Percentiles rank a stretch among this genome's conserved stretches.
phyloP scores from a whole-genome alignment of 2,329 filamentous ascomycete genomes.

The Arthrobotrys entomopaga region DNA sequence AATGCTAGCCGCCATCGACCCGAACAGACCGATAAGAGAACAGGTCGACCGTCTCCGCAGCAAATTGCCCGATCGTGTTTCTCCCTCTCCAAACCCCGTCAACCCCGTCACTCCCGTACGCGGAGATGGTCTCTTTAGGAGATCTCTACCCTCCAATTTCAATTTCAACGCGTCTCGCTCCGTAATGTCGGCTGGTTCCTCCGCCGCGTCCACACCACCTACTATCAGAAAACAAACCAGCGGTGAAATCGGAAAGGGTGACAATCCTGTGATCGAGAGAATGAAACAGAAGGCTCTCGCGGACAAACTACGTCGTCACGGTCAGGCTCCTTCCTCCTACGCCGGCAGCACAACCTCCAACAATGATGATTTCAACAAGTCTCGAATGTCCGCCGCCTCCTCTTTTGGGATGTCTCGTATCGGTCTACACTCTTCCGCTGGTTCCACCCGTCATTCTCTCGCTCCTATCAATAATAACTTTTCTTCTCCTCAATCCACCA shows the following conservation, averaged over 20 bases:
- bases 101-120: not conserved
- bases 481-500: not conserved
- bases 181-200: slow-evolving; percentile 32
- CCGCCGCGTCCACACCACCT: slow-evolving; percentile 10
- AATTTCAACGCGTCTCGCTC: slow-evolving; percentile 44
- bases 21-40: slow-evolving; percentile 38
- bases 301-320: slow-evolving; percentile 25
- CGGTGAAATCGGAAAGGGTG: slow-evolving; percentile 44
- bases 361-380: slow-evolving; percentile 24
- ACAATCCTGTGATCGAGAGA: slow-evolving; percentile 31
- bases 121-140: slow-evolving; percentile 21
- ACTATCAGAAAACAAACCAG: slow-evolving; percentile 29
- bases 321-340: slow-evolving; percentile 36
- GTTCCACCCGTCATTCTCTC: slow-evolving; percentile 32
- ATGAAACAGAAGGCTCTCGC: slow-evolving; percentile 46
- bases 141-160: slow-evolving; percentile 18
- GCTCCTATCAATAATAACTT: slow-evolving; percentile 25
- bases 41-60: slow-evolving; percentile 37
- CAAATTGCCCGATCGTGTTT: slow-evolving; percentile 1
- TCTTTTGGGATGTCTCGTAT: slow-evolving; percentile 51
- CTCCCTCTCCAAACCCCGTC: slow-evolving; percentile 3
- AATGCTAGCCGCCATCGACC: slow-evolving; percentile 42
- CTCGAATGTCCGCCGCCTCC: slow-evolving; percentile 37
- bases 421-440: slow-evolving; percentile 48
- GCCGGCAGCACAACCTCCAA: slow-evolving; percentile 35